Base-by-base conservation (phyloP, 1,284 basidiomycete genomes). In the Cutaneotrichosporon daszewskae region DNA sequence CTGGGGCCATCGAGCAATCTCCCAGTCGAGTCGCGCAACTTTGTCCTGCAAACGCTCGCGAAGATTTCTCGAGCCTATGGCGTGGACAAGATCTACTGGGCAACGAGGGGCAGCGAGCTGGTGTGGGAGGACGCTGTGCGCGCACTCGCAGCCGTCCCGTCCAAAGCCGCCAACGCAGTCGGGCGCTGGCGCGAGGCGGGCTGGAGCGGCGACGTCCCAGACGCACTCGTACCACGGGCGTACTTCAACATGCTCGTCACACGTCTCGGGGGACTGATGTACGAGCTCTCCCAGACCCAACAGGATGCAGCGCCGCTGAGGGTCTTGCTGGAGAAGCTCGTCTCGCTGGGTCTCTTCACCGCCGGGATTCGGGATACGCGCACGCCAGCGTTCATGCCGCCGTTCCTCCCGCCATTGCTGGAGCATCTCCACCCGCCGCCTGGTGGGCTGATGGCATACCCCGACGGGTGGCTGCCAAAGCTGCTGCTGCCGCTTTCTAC, bases 1-100 rank as follows among this genome's bases (percentile, higher is more conserved):
- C 50, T 68, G 1, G 54, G 54, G 1, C 41, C 50, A 10, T 6
- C 40, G 16, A n/a, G 42, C 0, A 36, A 47, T 2, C 40, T 62
- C 5, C 45, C 56, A 0, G 24, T 34, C 8, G 50, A 55, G 16
- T 45, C 62, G 9, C 42, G 68, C 17, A 39, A 46, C 1, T 59
- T 64, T 46, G 37, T 62, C 3, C 45, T 69, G 5, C 16, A 47
- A 2, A 51, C 85, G 0, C 72, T 91, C 16, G 72, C 70, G n/a
- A 72, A 67, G 17, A 72, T 91, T 8, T 60, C 75, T 3, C 68
- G 62, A 34, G 71, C 77, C 25, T 89, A 86, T 59, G 77, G 84
- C 5, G 67, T 90, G 35, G 82, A 86, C 53, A 74, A 80, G 31
- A 62, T 89, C 16, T 79, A 83, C 24, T 47, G 44, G 29, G 31